Percentiles rank a stretch among this genome's conserved stretches.
Conservation (phyloP, 169 alveolate genomes). For the Eimeria maxima region DNA sequence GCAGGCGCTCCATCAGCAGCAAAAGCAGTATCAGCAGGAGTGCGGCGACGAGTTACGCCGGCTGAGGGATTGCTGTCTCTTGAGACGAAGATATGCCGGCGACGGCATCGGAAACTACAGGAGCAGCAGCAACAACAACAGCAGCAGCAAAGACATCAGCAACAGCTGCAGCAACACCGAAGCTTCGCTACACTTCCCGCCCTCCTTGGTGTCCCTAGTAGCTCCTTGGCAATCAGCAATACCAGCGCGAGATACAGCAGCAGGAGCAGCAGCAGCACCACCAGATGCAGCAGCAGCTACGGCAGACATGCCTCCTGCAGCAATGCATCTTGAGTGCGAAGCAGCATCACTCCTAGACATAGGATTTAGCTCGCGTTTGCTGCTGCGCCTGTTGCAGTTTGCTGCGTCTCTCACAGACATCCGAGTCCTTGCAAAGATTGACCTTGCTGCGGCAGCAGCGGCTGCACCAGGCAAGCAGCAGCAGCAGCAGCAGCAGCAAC, state of each 20-base stretch:
- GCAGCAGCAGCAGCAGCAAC: slow-evolving; percentile 26
- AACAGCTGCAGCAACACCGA: slow-evolving; percentile 21
- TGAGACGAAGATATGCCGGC: not conserved
- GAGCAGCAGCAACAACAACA: slow-evolving; percentile 45
- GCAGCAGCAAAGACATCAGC: slow-evolving; percentile 28
- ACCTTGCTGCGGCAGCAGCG: slow-evolving; percentile 64
- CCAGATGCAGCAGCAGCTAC: slow-evolving; percentile 43
- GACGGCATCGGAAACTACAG: not conserved
- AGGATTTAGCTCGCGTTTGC: slow-evolving; percentile 54
- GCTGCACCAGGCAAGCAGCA: not conserved
- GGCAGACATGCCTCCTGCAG: slow-evolving; percentile 4
- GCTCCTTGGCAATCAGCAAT: slow-evolving; percentile 21
- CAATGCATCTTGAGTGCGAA: not conserved
- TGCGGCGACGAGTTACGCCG: slow-evolving; percentile 29
- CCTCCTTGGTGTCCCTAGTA: slow-evolving; percentile 50
- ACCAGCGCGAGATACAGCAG: slow-evolving; percentile 24
- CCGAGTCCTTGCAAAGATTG: slow-evolving; percentile 22
- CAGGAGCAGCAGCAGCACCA: slow-evolving; percentile 29
- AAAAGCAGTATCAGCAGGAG: slow-evolving; percentile 53
- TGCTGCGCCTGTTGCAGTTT: slow-evolving; percentile 74
- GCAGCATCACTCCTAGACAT: slow-evolving; percentile 52
- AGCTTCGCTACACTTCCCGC: not conserved
- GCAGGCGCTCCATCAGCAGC: slow-evolving; percentile 39
- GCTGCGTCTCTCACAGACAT: slow-evolving; percentile 56
- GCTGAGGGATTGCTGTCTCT: slow-evolving; percentile 47